phyloP scores from a whole-genome alignment of 495 filamentous ascomycete genomes.

The Aspergillus bridgeri region DNA sequence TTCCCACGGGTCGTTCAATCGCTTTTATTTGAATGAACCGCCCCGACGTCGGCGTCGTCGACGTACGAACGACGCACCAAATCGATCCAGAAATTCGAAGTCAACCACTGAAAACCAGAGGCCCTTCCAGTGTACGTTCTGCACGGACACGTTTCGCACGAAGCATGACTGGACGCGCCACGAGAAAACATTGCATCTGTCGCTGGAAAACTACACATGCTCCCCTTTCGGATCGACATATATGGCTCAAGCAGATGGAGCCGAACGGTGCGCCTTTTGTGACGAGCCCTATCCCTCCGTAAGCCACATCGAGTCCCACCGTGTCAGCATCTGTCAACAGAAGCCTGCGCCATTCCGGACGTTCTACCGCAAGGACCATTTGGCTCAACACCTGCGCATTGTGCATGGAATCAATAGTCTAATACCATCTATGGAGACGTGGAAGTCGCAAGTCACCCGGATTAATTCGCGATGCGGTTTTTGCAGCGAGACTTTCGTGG shows the following conservation, averaged over 20 bases:
- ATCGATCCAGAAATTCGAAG: background rate
- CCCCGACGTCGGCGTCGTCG: background rate
- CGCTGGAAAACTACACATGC: slow-evolving; percentile 71
- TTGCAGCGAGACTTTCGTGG: slow-evolving; percentile 54
- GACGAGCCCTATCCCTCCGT: slow-evolving; percentile 13
- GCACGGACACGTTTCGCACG: slow-evolving; percentile 70
- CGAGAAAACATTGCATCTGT: slow-evolving; percentile 72
- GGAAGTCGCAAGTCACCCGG: slow-evolving; percentile 59
- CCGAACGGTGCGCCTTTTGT: slow-evolving; percentile 19
- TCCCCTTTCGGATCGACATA: slow-evolving; percentile 51
- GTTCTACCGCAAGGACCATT: slow-evolving; percentile 78
- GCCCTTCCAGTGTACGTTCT: slow-evolving; percentile 74
- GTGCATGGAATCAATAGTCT: slow-evolving; percentile 57
- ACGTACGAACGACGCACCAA: slow-evolving; percentile 14
- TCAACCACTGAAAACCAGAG: background rate
- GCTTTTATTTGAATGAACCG: slow-evolving; percentile 25
- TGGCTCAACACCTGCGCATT: slow-evolving; percentile 66
- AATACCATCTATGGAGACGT: slow-evolving; percentile 59
- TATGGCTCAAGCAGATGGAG: background rate
- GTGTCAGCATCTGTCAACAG: no score
- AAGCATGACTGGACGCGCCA: slow-evolving; percentile 82
- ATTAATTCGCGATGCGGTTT: slow-evolving; percentile 65
- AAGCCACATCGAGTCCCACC: slow-evolving; percentile 42
- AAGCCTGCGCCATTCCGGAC: no score
- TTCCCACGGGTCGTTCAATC: slow-evolving; percentile 47